Evolutionary conservation across 2,329 filamentous ascomycete species (phyloP), one percentile per base, ranked within the genome.

Genomic region (Lanzia echinophila): DNA sequence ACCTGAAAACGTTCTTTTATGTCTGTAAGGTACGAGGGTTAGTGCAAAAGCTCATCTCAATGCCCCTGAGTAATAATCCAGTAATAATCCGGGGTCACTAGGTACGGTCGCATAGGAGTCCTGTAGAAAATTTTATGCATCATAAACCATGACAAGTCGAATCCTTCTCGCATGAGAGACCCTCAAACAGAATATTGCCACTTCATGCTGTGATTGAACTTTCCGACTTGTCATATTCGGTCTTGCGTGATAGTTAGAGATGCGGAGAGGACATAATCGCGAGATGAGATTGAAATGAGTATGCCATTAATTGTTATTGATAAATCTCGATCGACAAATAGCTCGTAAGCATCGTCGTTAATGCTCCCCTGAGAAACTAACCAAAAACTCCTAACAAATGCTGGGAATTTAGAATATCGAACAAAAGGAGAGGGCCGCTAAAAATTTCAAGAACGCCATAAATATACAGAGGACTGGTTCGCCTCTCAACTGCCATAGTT

Each of bases 401-500:
- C 44, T 36, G 31, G 17, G 13, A 39, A 28, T 33, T 31, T 47
- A 22, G 12, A 15, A 47, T 38, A 47, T 33, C 19, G 19, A 36
- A 31, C 24, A 31, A 36, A 24, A 6, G 44, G 12, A 48, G 20
- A 36, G 28, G n/a, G 33, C 19, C 39, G 41, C 41, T 39, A 43
- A 44, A 50, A 11, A 28, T 39, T 31, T 31, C 32, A 24, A 33
- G 22, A 43, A 56, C 46, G 32, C 57, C 49, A 44, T 33, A 19
- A 50, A 19, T 45, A 39, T 52, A 55, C 48, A 53, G 7, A 20
- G 33, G 24, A 33, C 45, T 24, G 36, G 22, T 28, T 24, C 13
- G 19, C 22, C 41, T 20, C 49, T 56, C 54, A 63, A 54, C 56
- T 60, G 36, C 44, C 62, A 32, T 64, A 66, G 47, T 68, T 63